Percentiles rank a stretch among this genome's conserved stretches.
These are phyloP conservation scores for Ceratorhiza oryzae-sativae DNA, from an alignment of 1,284 basidiomycete genomes.

Conservation along the genomic window DNA sequence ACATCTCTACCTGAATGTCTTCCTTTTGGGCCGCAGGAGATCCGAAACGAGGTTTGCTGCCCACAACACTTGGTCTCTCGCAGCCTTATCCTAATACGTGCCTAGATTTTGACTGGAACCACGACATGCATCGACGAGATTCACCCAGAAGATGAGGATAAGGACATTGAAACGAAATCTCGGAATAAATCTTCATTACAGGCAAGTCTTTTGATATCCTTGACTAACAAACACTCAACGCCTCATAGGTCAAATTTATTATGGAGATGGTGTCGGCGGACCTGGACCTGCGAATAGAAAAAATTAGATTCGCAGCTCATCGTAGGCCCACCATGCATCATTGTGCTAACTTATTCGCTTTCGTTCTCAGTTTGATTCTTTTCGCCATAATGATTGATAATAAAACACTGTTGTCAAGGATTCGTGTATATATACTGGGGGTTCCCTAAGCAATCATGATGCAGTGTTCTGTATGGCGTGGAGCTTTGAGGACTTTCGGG, in stretches of 20 bases:
- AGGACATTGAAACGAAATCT: conserved; percentile 63
- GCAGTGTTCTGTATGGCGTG: too few species aligned
- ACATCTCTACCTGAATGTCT: conserved; percentile 77
- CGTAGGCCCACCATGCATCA: background rate
- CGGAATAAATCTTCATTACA: conserved; percentile 28
- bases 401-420: too few species aligned
- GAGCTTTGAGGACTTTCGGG: too few species aligned
- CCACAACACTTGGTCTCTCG: background rate
- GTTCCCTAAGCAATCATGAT: too few species aligned
- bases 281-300: conserved; percentile 5
- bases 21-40: conserved; percentile 69
- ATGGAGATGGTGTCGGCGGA: conserved; percentile 51
- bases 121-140: conserved; percentile 82
- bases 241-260: conserved; percentile 62
- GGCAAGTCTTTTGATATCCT: background rate
- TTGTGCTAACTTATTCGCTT: background rate
- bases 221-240: conserved; percentile 68
- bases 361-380: too few species aligned
- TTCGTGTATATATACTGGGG: too few species aligned
- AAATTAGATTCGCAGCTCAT: background rate
- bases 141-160: conserved; percentile 65
- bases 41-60: conserved; percentile 53
- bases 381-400: background rate
- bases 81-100: background rate
- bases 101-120: conserved; percentile 72